phyloP scores from a whole-genome alignment of 1,139 yeast species.

The Hemisphaericaspora subhashii region DNA sequence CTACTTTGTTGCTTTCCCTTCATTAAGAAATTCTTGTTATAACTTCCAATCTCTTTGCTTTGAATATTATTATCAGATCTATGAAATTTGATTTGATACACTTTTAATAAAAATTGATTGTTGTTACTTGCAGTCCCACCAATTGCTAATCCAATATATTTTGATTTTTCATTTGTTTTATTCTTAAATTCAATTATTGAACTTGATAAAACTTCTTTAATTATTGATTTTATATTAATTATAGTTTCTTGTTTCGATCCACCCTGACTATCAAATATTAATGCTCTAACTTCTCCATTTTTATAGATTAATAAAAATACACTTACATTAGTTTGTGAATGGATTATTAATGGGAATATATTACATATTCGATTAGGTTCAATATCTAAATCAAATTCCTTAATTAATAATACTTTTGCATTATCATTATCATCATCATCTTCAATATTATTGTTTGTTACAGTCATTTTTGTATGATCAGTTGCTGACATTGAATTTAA shows the following conservation, averaged over 20 bases:
- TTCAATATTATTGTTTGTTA: slow-evolving; percentile 7
- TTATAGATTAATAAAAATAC: slow-evolving; percentile 13
- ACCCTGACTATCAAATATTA: slow-evolving; percentile 5
- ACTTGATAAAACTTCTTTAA: slow-evolving; percentile 11
- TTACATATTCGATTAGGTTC: slow-evolving; percentile 9
- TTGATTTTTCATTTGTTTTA: slow-evolving; percentile 11
- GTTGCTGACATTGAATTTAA: slow-evolving; percentile 12
- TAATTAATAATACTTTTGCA: slow-evolving; percentile 6
- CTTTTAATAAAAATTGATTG: slow-evolving; percentile 14
- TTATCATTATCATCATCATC: slow-evolving; percentile 2
- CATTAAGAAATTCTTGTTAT: slow-evolving; percentile 20
- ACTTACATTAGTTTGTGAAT: slow-evolving; percentile 1
- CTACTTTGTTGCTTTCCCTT: slow-evolving; percentile 11
- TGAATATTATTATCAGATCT: slow-evolving; percentile 12
- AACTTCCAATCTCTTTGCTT: slow-evolving; percentile 19
- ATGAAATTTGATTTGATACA: slow-evolving; percentile 16
- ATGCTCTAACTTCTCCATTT: slow-evolving; percentile 11
- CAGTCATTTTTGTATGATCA: slow-evolving; percentile 9
- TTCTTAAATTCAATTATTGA: slow-evolving; percentile 18
- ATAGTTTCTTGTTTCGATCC: slow-evolving; percentile 5
- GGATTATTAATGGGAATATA: slow-evolving; percentile 8
- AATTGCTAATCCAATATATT: slow-evolving; percentile 20
- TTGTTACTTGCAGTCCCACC: slow-evolving; percentile 10
- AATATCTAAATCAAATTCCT: slow-evolving; percentile 9
- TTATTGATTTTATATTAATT: slow-evolving; percentile 10